These are phyloP conservation scores for Hyphopichia khmerensis DNA, from an alignment of 1,139 yeast genomes.

Conservation along the genomic window DNA sequence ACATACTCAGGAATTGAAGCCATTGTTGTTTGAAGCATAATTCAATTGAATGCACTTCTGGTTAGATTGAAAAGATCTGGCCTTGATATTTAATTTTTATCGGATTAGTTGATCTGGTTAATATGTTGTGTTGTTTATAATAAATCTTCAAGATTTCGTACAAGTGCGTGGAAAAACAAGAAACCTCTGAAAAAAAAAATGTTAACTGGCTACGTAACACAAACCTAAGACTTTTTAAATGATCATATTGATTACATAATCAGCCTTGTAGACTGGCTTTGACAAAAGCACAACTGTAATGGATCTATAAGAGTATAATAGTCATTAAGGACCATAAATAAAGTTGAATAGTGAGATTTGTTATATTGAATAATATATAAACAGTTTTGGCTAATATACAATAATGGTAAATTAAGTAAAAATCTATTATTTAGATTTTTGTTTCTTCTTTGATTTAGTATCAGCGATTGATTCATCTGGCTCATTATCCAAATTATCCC, in stretches of 20 bases:
- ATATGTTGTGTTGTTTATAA: constrained; percentile 5
- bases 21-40: constrained; percentile 43
- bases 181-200: background rate
- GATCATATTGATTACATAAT: background rate
- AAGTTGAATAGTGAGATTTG: too few species aligned
- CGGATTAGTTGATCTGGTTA: too few species aligned
- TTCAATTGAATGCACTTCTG: background rate
- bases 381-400: too few species aligned
- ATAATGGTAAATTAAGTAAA: background rate
- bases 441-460: constrained; percentile 5
- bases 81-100: background rate
- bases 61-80: background rate
- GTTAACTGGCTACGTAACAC: background rate
- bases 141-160: background rate
- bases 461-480: constrained; percentile 20
- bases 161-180: background rate
- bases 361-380: too few species aligned
- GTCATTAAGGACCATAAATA: too few species aligned
- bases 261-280: too few species aligned
- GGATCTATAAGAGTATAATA: too few species aligned
- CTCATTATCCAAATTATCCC: constrained; percentile 50
- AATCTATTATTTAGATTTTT: background rate
- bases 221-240: too few species aligned
- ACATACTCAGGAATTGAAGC: constrained; percentile 49
- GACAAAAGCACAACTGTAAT: too few species aligned